Evolutionary conservation across 1,139 yeast species (phyloP), one percentile per base, ranked within the genome.

Genomic region (Tardiomyces blankii): DNA sequence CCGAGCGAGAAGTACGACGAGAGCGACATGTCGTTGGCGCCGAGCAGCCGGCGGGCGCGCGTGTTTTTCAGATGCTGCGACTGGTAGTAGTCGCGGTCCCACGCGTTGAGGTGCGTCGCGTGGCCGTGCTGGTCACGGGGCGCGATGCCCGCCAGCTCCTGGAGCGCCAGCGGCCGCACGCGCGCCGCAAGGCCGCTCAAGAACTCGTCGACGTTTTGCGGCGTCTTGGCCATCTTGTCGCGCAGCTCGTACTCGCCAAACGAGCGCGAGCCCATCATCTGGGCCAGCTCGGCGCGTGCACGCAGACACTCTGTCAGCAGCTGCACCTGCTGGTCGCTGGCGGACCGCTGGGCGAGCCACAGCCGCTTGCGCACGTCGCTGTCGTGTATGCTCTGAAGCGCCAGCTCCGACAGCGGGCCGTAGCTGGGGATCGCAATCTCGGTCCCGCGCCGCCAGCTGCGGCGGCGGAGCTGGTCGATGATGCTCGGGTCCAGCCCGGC

Each of bases 191-290:
- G 63, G 41, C 80, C 78, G 7, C 68, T 63, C 47, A 91, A 67
- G 53, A 91, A 88, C 7, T 80, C 70, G 51, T 70, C 64, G 1
- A 89, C 98, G 57, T 86, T 80, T 28, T 75, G 78, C 0, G 96
- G 95, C 9, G 66, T 73, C 51, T 80, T 80, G 13, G 95, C 95
- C 96, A 91, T 86, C 61, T 93, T 91, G 52, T 87, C 95, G 49
- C 78, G 81, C 39, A 91, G 68, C 59, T 86, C 94, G 59, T 91
- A 89, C 45, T 82, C 82, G 0, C 93, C 79, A 65, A 72, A 91
- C 41, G 86, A 80, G 18, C 67, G 58, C 58, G 77, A 77, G 0
- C 94, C 94, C 69, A 91, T 71, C 67, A 86, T 72, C 42, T 72
- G 70, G 0, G 98, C 89, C 40, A 93, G 66, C 3, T 77, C 67